Base-by-base conservation (phyloP, 768 basidiomycete species). In the Rossbeevera mucosa region DNA sequence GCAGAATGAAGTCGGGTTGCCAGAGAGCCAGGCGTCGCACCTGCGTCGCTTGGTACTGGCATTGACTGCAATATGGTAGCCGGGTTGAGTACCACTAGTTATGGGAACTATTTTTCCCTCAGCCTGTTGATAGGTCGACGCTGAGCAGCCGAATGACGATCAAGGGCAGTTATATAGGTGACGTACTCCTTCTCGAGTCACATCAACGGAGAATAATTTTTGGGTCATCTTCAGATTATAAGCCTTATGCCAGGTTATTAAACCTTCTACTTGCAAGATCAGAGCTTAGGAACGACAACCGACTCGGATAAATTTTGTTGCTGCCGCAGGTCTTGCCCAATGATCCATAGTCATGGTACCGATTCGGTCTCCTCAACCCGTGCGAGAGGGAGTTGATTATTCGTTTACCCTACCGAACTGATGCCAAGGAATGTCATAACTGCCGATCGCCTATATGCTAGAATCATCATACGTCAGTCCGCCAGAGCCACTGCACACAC, bases 41-140 rank as follows among this genome's bases (percentile, higher is more conserved):
- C 63, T 94, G 86, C 58, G 94, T 95, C 4, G 94, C 90, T 59
- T 96, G 93, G 61, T 87, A 91, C 62, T 96, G 94, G 54, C 89
- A n/a, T n/a, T n/a, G n/a, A n/a, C n/a, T n/a, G n/a, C n/a, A n/a
- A n/a, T n/a, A n/a, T n/a, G n/a, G n/a, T n/a, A n/a, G n/a, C n/a
- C n/a, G n/a, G n/a, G n/a, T n/a, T n/a, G n/a, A n/a, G n/a, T n/a
- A n/a, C n/a, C n/a, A n/a, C n/a, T n/a, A 96, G 69, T 70, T 88
- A 96, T 0, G 90, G 86, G 64, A 88, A 87, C 58, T 91, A 91
- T 8, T 91, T 91, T 55, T 90, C 88, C 0, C 92, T 96, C 71
- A 92, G 85, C 54, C 89, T 89, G 47, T 7, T n/a, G 3, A 16
- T 25, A 5, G 3, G 28, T 18, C 14, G 21, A 9, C 24, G 33